Conservation (phyloP, 441 rosid species). For the Syzygium malaccense region DNA sequence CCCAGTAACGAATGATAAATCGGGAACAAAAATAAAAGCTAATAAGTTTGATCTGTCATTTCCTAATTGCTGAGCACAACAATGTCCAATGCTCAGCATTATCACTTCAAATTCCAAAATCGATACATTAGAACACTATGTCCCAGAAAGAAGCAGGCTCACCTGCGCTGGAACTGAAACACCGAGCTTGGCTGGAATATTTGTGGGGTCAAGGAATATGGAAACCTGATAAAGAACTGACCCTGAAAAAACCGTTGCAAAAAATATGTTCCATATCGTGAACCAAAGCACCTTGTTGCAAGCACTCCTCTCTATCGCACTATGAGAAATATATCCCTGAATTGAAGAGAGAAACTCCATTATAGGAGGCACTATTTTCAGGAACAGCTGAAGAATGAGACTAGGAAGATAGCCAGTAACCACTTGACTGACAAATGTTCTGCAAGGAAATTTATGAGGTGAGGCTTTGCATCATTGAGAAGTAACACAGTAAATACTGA, state of each 20-base stretch:
- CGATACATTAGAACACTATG: neutral
- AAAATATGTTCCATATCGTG: slow-evolving; percentile 89
- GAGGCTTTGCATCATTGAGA: neutral
- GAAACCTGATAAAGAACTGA: slow-evolving; percentile 55
- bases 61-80: neutral
- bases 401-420: slow-evolving; percentile 94
- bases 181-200: slow-evolving; percentile 67
- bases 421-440: slow-evolving; percentile 62
- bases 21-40: neutral
- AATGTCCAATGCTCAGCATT: neutral
- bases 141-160: neutral
- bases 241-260: slow-evolving; percentile 93
- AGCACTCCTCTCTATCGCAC: slow-evolving; percentile 84
- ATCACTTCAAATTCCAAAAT: neutral
- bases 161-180: slow-evolving; percentile 96
- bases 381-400: slow-evolving; percentile 76
- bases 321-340: slow-evolving; percentile 85
- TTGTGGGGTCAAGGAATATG: slow-evolving; percentile 65
- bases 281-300: slow-evolving; percentile 95
- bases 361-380: slow-evolving; percentile 76
- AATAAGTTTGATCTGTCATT: neutral
- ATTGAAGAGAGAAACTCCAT: slow-evolving; percentile 94
- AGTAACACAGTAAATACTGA: neutral
- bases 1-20: neutral
- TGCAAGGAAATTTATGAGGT: slow-evolving; percentile 32